These are phyloP conservation scores for Metschnikowia borealis DNA, from an alignment of 805 yeast species.

Conservation along the genomic window DNA sequence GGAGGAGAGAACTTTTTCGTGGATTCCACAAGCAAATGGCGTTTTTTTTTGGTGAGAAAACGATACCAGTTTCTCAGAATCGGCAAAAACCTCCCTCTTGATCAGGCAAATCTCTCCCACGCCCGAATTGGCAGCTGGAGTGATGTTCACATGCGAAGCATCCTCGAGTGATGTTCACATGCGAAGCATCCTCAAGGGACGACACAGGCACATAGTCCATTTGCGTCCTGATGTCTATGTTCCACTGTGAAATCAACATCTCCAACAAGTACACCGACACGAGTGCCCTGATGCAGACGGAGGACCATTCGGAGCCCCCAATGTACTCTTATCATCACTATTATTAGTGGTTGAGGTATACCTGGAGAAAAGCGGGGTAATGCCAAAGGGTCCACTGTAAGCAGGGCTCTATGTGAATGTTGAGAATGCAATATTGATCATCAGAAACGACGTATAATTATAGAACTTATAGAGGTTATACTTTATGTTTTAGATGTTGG, in stretches of 20 bases:
- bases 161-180: too few species aligned
- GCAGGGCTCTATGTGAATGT: too few species aligned
- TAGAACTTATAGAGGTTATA: too few species aligned
- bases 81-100: slow-evolving; percentile 48
- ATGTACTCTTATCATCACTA: slow-evolving; percentile 79
- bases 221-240: slow-evolving; percentile 58
- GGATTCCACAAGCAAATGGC: slow-evolving; percentile 66
- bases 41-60: slow-evolving; percentile 89
- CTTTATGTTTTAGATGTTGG: too few species aligned
- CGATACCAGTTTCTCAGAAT: slow-evolving; percentile 59
- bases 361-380: slow-evolving; percentile 62
- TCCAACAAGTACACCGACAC: slow-evolving; percentile 69
- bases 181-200: slow-evolving; percentile 57
- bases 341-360: slow-evolving; percentile 66
- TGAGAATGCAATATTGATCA: too few species aligned
- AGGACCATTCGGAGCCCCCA: slow-evolving; percentile 93
- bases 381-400: slow-evolving; percentile 80
- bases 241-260: slow-evolving; percentile 95
- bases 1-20: slow-evolving; percentile 72
- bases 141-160: slow-evolving; percentile 69
- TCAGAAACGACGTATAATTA: too few species aligned
- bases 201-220: slow-evolving; percentile 64
- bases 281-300: slow-evolving; percentile 74
- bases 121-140: slow-evolving; percentile 84
- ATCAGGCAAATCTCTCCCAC: slow-evolving; percentile 73